Conservation (phyloP, 495 filamentous ascomycete genomes). For the Lentithecium fluviatile region DNA sequence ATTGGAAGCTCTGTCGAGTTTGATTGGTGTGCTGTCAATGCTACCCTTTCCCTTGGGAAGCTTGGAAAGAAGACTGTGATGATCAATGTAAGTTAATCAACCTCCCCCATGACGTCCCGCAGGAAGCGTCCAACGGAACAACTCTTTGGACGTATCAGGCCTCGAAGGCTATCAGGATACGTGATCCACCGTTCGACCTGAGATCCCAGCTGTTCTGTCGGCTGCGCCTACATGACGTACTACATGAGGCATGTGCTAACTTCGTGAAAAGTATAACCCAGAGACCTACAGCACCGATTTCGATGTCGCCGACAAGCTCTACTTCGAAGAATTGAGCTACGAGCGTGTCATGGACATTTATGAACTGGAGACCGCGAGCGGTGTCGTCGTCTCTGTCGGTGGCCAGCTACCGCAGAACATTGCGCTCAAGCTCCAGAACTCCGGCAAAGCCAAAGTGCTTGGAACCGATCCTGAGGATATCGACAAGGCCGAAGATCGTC, state of each 20-base stretch:
- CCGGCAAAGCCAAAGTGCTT: slow-evolving; percentile 80
- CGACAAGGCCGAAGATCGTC: slow-evolving; percentile 93
- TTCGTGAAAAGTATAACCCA: slow-evolving; percentile 66
- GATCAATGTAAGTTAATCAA: slow-evolving; percentile 64
- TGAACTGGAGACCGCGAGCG: slow-evolving; percentile 81
- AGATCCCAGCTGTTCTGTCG: too few species aligned
- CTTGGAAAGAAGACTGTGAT: slow-evolving; percentile 98
- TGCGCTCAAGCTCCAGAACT: slow-evolving; percentile 89
- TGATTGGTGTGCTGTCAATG: slow-evolving; percentile 97
- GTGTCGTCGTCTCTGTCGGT: slow-evolving; percentile 92
- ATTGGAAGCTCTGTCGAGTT: slow-evolving; percentile 98
- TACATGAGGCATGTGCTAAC: slow-evolving; percentile 9
- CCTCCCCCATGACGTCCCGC: not conserved
- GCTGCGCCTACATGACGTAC: too few species aligned
- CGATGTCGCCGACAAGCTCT: slow-evolving; percentile 90
- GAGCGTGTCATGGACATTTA: slow-evolving; percentile 99
- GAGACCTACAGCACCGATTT: slow-evolving; percentile 90
- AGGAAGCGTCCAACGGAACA: not conserved
- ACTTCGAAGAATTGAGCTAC: slow-evolving; percentile 96
- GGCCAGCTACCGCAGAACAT: slow-evolving; percentile 98
- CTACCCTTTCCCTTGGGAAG: slow-evolving; percentile 75
- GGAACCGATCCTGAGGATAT: slow-evolving; percentile 92
- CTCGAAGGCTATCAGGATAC: too few species aligned
- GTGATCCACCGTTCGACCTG: too few species aligned
- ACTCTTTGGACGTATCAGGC: too few species aligned